phyloP scores from a whole-genome alignment of 768 basidiomycete genomes.

The Gymnopilus dilepis region DNA sequence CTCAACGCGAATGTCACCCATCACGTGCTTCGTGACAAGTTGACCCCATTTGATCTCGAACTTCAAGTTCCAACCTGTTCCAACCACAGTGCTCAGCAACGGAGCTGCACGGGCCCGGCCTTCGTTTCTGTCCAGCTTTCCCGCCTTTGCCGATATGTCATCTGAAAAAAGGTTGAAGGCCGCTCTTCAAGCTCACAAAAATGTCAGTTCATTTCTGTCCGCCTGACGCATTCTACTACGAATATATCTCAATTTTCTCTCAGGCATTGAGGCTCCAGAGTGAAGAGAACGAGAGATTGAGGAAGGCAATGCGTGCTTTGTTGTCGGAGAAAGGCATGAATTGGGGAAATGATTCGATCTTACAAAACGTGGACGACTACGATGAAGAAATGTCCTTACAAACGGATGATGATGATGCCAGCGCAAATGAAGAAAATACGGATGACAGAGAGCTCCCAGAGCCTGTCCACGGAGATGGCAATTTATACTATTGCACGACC shows the following conservation, averaged over 20 bases:
- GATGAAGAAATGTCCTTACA: neutral
- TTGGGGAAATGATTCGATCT: neutral
- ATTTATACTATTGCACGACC: conserved; percentile 30
- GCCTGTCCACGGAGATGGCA: conserved; percentile 12
- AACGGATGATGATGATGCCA: neutral
- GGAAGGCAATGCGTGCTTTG: neutral
- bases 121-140: no score
- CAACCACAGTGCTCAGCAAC: no score
- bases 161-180: neutral
- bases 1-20: no score
- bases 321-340: neutral
- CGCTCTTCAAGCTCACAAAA: neutral
- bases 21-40: no score
- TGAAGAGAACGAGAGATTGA: conserved; percentile 1
- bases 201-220: neutral
- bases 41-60: no score
- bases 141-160: no score
- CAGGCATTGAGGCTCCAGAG: neutral
- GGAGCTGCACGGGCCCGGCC: no score
- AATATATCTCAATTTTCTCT: neutral
- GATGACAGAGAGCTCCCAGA: neutral
- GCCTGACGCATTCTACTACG: no score
- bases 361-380: no score
- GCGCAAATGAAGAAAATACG: neutral
- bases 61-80: no score